Evolutionary conservation across 192 early-diverging fungal species (phyloP).

Genomic region (Powellomyces hirtus): DNA sequence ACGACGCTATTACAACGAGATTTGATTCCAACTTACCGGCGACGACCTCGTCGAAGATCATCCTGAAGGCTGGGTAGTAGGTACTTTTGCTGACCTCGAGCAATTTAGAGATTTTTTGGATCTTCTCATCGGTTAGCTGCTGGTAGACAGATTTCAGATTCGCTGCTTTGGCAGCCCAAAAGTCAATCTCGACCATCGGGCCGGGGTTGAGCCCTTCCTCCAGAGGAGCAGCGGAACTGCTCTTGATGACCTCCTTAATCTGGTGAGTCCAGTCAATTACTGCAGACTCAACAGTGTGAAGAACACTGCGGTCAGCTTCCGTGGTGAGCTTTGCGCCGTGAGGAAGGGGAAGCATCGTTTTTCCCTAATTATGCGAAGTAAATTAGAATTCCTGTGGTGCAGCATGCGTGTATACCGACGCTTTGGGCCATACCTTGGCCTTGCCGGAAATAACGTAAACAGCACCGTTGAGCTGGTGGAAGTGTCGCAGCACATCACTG

Average conservation of each 20-base stretch:
- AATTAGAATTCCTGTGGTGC: background rate
- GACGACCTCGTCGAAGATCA: constrained; percentile 66
- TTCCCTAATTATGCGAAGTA: constrained; percentile 41
- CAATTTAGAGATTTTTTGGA: constrained; percentile 58
- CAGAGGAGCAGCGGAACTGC: constrained; percentile 55
- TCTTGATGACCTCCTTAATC: constrained; percentile 65
- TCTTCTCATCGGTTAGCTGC: constrained; percentile 62
- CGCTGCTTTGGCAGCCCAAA: constrained; percentile 67
- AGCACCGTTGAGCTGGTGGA: constrained; percentile 62
- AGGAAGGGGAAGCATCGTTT: constrained; percentile 65
- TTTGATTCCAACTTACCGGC: constrained; percentile 44
- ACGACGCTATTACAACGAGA: background rate
- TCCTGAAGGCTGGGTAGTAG: constrained; percentile 67
- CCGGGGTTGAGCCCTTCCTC: constrained; percentile 65
- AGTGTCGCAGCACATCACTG: constrained; percentile 62
- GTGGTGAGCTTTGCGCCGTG: constrained; percentile 53
- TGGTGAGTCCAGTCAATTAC: constrained; percentile 72
- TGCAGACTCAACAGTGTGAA: constrained; percentile 63
- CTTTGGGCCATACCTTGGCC: constrained; percentile 44
- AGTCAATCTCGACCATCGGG: constrained; percentile 65
- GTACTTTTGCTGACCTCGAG: constrained; percentile 60
- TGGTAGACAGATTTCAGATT: constrained; percentile 62
- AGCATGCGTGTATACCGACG: background rate
- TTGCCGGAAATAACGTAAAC: constrained; percentile 68
- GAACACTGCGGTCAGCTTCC: constrained; percentile 48